Base-by-base conservation (phyloP, 352 stramenopile species). In the Phytophthora aleatoria region DNA sequence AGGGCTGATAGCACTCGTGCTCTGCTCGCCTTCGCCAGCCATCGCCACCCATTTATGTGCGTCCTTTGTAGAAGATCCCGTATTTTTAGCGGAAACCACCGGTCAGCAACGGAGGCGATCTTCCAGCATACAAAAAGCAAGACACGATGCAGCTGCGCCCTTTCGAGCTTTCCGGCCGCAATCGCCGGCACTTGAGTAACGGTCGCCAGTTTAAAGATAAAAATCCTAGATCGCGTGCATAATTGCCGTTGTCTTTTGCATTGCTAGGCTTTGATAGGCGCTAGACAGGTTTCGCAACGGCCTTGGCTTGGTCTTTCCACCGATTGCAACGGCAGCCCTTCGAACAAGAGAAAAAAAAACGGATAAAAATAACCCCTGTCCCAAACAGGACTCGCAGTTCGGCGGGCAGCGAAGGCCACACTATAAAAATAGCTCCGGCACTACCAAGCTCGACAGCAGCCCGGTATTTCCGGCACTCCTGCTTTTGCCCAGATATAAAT, bases 281-380 rank as follows among this genome's bases (percentile, higher is more conserved):
- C 44, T 33, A 39, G 12, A 38, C 49, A 27, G 52, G 69, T 76
- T 76, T 76, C 69, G 55, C 64, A 76, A 76, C 69, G 50, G 63
- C 44, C 16, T 52, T 38, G 5, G 16, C 5, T 41, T 15, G 26
- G 39, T 56, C 48, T 75, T 76, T 70, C 58, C 57, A 69, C 30
- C 63, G 67, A 72, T 75, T 71, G 62, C 62, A 75, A 74, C 66
- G 66, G 66, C 56, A 69, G 67, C 24, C 53, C 50, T 60, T 69
- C 28, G 28, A 27, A 11, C 35, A 16, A 31, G 13, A 51, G 47
- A 62, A 69, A 73, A 73, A 73, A 77, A 73, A 76, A 77, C 70
- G 70, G 71, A 75, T 76, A 73, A 71, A 78, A 73, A 76, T 75
- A 76, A 69, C 67, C 53, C 62, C 54, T 65, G 36, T 51, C n/a